These are phyloP conservation scores for Calamus simplicifolius DNA, from an alignment of 176 grass and related monocot species.

Conservation along the genomic window DNA sequence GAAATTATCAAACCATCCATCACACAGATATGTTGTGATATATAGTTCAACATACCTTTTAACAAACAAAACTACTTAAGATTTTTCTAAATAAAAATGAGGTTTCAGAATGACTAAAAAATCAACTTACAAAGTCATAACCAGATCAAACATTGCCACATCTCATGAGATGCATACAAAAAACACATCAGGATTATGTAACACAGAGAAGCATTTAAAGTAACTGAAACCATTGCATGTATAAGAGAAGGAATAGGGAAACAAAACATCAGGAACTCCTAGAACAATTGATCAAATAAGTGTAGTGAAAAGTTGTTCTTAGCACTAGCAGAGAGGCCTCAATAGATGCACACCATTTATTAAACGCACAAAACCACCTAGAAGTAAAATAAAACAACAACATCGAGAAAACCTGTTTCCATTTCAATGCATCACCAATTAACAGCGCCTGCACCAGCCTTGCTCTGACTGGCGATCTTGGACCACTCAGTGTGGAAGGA, in stretches of 20 bases:
- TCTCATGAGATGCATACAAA: too few relatives aligned
- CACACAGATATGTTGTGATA: too few relatives aligned
- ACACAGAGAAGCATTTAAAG: too few relatives aligned
- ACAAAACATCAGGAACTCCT: background rate
- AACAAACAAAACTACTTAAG: too few relatives aligned
- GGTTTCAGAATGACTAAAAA: too few relatives aligned
- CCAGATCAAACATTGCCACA: too few relatives aligned
- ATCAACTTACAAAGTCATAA: too few relatives aligned
- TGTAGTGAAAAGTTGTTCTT: constrained; percentile 30
- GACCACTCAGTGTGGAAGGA: constrained; percentile 92
- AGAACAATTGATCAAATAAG: constrained; percentile 5
- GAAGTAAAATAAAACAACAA: constrained; percentile 38
- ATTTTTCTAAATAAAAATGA: too few relatives aligned
- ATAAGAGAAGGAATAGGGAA: constrained; percentile 4
- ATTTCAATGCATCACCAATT: constrained; percentile 17
- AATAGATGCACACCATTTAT: constrained; percentile 32
- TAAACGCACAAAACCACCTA: constrained; percentile 28
- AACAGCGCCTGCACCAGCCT: constrained; percentile 13
- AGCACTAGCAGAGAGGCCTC: background rate
- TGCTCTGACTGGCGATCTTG: constrained; percentile 54
- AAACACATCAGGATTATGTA: too few relatives aligned
- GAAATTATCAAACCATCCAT: too few relatives aligned
- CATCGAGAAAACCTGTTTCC: constrained; percentile 16
- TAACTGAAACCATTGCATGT: constrained; percentile 2
- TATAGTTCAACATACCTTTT: too few relatives aligned